Base-by-base conservation (phyloP, 495 filamentous ascomycete genomes). In the Penicillium psychrofluorescens region DNA sequence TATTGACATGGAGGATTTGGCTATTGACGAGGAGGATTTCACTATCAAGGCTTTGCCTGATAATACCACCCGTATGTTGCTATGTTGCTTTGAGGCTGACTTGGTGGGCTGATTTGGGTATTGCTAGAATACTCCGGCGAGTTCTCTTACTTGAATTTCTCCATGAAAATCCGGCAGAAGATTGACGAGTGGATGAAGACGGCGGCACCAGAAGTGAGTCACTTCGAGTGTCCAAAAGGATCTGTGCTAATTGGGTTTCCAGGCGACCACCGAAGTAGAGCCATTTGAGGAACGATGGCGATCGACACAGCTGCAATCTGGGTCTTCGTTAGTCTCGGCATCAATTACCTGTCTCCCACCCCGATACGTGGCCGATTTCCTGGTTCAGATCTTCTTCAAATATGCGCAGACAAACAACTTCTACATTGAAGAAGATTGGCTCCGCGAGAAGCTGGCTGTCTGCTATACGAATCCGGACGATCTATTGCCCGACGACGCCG, bases 381-480 rank as follows among this genome's bases (percentile, higher is more conserved):
- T 77, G 9, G 61, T 75, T 7, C 63, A 72, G 28, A 70, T 72
- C 33, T 76, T 73, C 49, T 76, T 74, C 55, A 72, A 74, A 48
- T 74, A 74, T 53, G 72, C 74, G 8, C 64, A 75, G 44, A 76
- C 74, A 10, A 75, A 75, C 41, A 72, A 72, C 46, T 75, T 68
- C 36, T 77, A 73, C 34, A 62, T 74, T 6, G 73, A 74, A 48
- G 66, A 73, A 48, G 62, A 68, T 35, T 76, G 70, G 70, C 58
- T 75, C 11, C 53, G 53, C 8, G 66, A 67, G 8, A 73, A 73
- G 35, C 45, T 77, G 15, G 60, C 64, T 30, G 58, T 62, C 5
- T 71, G 70, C 36, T 73, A 77, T 45, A 70, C 59, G 1, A 58
- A 68, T 13, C 66, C 69, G 0, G 54, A 54, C 2, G 62, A 56